phyloP scores from a whole-genome alignment of 306 rosid species.

The Lithocarpus polystachyus region DNA sequence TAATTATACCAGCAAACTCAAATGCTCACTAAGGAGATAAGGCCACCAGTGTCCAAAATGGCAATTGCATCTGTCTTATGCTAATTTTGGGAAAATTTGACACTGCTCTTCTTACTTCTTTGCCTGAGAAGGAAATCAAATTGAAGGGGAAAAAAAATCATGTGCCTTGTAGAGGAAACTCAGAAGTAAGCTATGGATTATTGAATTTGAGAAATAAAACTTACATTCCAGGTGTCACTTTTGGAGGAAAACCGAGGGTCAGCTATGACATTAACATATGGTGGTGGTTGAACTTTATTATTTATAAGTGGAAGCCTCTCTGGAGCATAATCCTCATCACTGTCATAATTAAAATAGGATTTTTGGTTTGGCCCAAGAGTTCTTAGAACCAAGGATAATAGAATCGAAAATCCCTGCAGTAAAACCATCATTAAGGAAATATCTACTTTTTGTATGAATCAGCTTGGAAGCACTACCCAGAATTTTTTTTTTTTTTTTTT shows the following conservation, averaged over 20 bases:
- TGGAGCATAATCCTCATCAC: constrained; percentile 19
- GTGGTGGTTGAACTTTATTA: constrained; percentile 13
- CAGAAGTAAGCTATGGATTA: not conserved
- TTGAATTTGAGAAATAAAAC: constrained; percentile 9
- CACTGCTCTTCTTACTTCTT: constrained; percentile 14
- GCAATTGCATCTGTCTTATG: not conserved
- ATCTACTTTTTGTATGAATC: not conserved
- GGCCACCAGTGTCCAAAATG: not conserved
- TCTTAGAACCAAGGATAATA: constrained; percentile 29
- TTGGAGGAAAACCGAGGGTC: constrained; percentile 18
- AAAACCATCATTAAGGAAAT: not conserved
- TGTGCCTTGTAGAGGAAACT: not conserved
- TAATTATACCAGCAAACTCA: not conserved
- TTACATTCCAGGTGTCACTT: constrained; percentile 21
- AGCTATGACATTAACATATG: constrained; percentile 6
- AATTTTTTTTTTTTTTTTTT: not conserved
- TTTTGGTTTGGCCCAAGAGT: constrained; percentile 18
- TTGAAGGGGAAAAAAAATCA: not conserved
- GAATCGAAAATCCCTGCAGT: constrained; percentile 37
- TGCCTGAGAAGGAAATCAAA: not conserved
- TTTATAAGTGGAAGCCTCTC: constrained; percentile 40
- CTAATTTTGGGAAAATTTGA: not conserved
- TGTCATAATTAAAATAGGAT: constrained; percentile 18
- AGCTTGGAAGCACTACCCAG: too few relatives aligned
- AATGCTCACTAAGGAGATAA: too few relatives aligned